Percentiles rank a stretch among this genome's conserved stretches.
phyloP scores from a whole-genome alignment of 1,284 basidiomycete species.

The Termitomyces sp. region DNA sequence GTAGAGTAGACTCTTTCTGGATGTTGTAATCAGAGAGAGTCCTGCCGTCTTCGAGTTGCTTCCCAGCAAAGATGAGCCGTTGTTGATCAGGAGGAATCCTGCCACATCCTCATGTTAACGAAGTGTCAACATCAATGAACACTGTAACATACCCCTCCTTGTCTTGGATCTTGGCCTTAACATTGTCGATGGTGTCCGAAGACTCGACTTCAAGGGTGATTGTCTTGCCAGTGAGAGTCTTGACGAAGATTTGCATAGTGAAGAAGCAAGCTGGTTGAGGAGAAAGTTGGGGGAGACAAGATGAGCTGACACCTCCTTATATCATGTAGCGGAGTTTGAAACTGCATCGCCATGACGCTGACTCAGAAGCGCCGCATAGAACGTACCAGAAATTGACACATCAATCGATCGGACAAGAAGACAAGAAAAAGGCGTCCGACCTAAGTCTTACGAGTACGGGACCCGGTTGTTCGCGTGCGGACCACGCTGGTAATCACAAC shows the following conservation, averaged over 20 bases:
- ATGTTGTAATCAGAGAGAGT: slow-evolving; percentile 36
- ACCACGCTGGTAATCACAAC: too few relatives aligned
- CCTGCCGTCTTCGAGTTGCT: slow-evolving; percentile 35
- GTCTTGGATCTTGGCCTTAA: slow-evolving; percentile 80
- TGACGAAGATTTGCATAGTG: slow-evolving; percentile 80
- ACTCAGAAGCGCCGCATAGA: slow-evolving; percentile 8
- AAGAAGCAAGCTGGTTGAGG: slow-evolving; percentile 10
- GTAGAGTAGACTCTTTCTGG: slow-evolving; percentile 37
- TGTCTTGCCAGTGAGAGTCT: slow-evolving; percentile 84
- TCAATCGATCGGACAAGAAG: too few relatives aligned
- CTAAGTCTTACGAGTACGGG: too few relatives aligned
- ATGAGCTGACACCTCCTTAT: slow-evolving; percentile 20
- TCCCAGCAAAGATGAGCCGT: slow-evolving; percentile 35
- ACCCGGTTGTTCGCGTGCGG: too few relatives aligned
- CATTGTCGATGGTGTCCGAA: slow-evolving; percentile 24
- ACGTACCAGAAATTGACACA: slow-evolving; percentile 18
- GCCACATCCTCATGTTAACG: background rate
- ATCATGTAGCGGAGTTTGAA: slow-evolving; percentile 35
- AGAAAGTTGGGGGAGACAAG: background rate
- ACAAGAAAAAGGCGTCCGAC: too few relatives aligned
- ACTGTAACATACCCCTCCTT: slow-evolving; percentile 53
- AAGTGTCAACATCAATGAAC: background rate
- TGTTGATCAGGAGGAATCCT: slow-evolving; percentile 36
- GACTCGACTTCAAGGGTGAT: slow-evolving; percentile 87
- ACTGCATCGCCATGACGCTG: slow-evolving; percentile 25